These are phyloP conservation scores for Jimgerdemannia flammicorona DNA, from an alignment of 192 early-diverging fungal genomes.

Conservation along the genomic window DNA sequence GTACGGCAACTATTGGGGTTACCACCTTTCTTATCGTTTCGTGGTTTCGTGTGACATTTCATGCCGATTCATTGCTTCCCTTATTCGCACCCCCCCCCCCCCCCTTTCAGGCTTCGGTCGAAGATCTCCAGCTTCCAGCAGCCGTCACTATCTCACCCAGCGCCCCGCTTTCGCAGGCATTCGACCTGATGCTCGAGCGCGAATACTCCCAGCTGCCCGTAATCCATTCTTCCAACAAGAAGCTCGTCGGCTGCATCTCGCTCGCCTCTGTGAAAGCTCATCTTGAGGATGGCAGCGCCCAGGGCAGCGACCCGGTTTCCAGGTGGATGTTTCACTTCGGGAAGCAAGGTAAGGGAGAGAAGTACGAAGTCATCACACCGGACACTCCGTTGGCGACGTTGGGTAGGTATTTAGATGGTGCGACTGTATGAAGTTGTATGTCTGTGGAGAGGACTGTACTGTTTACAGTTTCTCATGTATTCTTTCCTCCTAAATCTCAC, in stretches of 20 bases:
- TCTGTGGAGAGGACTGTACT: no score
- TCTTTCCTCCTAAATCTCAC: background rate
- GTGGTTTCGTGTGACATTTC: background rate
- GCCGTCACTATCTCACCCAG: slow-evolving; percentile 65
- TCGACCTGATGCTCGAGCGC: slow-evolving; percentile 73
- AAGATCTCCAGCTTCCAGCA: slow-evolving; percentile 80
- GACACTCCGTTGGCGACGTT: slow-evolving; percentile 74
- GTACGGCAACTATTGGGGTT: slow-evolving; percentile 3
- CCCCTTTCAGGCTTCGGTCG: slow-evolving; percentile 57
- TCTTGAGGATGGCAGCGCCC: slow-evolving; percentile 46
- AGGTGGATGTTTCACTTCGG: slow-evolving; percentile 67
- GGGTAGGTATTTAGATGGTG: slow-evolving; percentile 10
- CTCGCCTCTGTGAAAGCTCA: slow-evolving; percentile 54
- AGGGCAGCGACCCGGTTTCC: slow-evolving; percentile 43
- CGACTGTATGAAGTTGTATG: background rate
- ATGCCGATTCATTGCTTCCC: background rate
- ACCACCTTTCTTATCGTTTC: background rate
- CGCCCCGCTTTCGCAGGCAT: slow-evolving; percentile 54
- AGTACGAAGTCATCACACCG: slow-evolving; percentile 78
- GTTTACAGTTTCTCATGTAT: background rate
- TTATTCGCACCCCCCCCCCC: background rate
- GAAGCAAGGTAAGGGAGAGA: slow-evolving; percentile 25
- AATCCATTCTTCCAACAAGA: slow-evolving; percentile 51
- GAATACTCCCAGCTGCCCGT: slow-evolving; percentile 91
- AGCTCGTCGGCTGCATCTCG: slow-evolving; percentile 76